Evolutionary conservation across 441 rosid species (phyloP), one percentile per base, ranked within the genome.

Genomic region (Eruca vesicaria): DNA sequence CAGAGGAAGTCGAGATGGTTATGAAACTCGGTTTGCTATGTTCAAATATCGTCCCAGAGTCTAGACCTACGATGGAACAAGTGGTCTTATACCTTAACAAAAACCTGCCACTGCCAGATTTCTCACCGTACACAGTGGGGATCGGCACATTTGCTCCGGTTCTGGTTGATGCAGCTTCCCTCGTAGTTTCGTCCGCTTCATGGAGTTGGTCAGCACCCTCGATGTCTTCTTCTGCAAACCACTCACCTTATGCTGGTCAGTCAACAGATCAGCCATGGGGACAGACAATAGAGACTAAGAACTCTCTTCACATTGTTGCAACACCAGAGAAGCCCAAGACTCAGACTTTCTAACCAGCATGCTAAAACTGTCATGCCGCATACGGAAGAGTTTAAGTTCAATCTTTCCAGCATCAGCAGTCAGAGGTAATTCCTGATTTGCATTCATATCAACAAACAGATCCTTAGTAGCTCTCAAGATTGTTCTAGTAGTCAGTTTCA

Each of bases 1-100:
- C 43, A 15, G 84, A 87, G 67, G 90, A 90, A 66, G 80, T 85
- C 53, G 88, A 84, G 72, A 60, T 81, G 78, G 85, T 88, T 69
- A 57, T 90, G 79, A 87, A 83, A 59, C 77, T 90, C 5, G 91
- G 90, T 41, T 64, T 87, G 74, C 69, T 90, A 19, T 88, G 90
- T 62, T 73, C 86, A 33, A 82, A 85, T 5, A 31, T 68, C 0
- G 33, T 57, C 28, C 82, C 90, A 2, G 72, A 69, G 14, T 16
- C 55, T 0, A 79, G 92, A 68, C 90, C 92, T 29, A 80, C 68
- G 15, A 88, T 84, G 82, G 82, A 81, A 66, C 86, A 88, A 67
- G 85, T 82, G 71, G 41, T 82, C 43, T 84, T 81, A 9, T 80
- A 74, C 79, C 80, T 88, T 21, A 84, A 82, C 20, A 78, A 76